Evolutionary conservation across 2,329 filamentous ascomycete genomes (phyloP).

Genomic region (Alternaria consortialis): DNA sequence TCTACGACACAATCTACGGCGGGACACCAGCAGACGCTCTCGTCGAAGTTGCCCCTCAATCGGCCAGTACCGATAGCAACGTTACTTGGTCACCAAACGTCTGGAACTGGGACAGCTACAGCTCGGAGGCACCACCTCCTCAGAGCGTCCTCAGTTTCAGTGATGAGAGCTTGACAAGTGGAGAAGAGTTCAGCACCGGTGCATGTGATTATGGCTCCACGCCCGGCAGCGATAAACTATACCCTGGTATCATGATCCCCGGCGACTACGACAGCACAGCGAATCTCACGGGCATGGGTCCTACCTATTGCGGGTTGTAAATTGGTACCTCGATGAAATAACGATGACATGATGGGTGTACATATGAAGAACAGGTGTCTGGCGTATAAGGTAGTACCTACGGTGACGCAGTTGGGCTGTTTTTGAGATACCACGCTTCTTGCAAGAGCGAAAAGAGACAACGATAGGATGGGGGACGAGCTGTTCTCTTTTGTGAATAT

Average conservation of each 20-base stretch:
- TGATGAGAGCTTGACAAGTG: constrained; percentile 67
- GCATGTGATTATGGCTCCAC: constrained; percentile 41
- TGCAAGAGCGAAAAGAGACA: constrained; percentile 25
- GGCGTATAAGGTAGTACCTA: neutral
- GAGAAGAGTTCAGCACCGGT: constrained; percentile 53
- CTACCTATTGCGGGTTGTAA: constrained; percentile 52
- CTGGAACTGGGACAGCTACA: constrained; percentile 45
- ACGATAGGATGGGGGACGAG: neutral
- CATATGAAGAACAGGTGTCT: neutral
- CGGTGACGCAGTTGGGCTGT: neutral
- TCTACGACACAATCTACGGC: constrained; percentile 85
- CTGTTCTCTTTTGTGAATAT: neutral
- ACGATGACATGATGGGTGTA: constrained; percentile 5
- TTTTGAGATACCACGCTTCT: constrained; percentile 37
- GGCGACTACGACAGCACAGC: constrained; percentile 39
- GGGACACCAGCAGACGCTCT: constrained; percentile 61
- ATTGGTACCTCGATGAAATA: neutral
- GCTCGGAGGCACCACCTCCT: constrained; percentile 45
- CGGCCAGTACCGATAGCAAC: constrained; percentile 41
- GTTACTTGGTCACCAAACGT: constrained; percentile 49
- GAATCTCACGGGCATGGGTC: constrained; percentile 50
- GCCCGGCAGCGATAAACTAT: constrained; percentile 45
- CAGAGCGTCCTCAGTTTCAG: constrained; percentile 68
- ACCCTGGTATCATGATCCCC: constrained; percentile 49
- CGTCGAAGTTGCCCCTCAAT: constrained; percentile 42